Base-by-base conservation (phyloP, 148 eudicot genomes). In the Fagopyrum homotropicum region DNA sequence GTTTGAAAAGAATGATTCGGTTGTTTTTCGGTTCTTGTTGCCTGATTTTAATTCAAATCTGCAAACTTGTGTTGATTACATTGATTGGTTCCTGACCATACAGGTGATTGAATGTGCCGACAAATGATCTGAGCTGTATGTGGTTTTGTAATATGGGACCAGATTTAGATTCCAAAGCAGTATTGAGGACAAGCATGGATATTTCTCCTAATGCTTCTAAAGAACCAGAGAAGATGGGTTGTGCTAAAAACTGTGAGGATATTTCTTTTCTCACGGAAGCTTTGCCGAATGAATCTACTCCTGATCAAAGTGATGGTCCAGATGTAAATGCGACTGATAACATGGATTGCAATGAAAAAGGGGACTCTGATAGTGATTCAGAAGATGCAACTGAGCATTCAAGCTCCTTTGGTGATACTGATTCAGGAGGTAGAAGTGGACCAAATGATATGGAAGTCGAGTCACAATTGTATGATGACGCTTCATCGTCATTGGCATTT, bases 401-500 rank as follows among this genome's bases (percentile, higher is more conserved):
- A 19, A 88, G 92, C 76, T 88, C 92, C n/a, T 88, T 86, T 80
- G 85, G 73, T 11, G 74, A 79, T 63, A 73, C 80, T 29, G 45
- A 56, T 77, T 79, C 80, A 40, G 88, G 68, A 47, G 44, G 26
- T 12, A 82, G 79, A 52, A 78, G 75, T 80, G 80, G 74, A 45
- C 66, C 47, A 59, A 80, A 66, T 78, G 85, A 84, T 46, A 43
- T 73, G 70, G 92, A 86, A 79, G 80, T 82, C 75, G 72, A 75
- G 51, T 83, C 88, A 63, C 74, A 71, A 45, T 78, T 82, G 45
- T 61, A 43, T 51, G 86, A 76, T 75, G 81, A 84, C 77, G 78
- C 63, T 79, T 68, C 74, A 47, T 72, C 80, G 52, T 72, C 76
- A 57, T 77, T 76, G 55, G 50, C 80, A 44, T 72, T 79, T 64